Conservation (phyloP, 2,329 filamentous ascomycete species). For the Hypoxylon sp. region DNA sequence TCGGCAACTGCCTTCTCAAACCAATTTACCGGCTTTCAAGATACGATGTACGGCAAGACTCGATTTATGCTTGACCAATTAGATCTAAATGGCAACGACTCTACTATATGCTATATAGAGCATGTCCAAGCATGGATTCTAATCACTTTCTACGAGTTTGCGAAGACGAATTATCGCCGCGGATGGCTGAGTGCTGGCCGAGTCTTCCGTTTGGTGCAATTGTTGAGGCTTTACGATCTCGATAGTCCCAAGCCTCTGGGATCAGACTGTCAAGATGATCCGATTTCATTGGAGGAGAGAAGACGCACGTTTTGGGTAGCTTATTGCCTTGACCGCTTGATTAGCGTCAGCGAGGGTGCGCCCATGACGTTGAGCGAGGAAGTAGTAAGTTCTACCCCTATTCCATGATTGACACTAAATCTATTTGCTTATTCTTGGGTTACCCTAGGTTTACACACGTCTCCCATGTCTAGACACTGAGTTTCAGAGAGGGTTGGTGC, state of each 20-base stretch:
- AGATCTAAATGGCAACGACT: conserved; percentile 25
- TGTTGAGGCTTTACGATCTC: conserved; percentile 30
- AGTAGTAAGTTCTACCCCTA: conserved; percentile 17
- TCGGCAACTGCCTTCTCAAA: conserved; percentile 33
- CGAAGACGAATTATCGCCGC: conserved; percentile 28
- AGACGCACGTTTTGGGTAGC: conserved; percentile 34
- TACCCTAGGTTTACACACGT: conserved; percentile 29
- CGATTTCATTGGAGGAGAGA: conserved; percentile 27
- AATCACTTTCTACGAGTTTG: conserved; percentile 32
- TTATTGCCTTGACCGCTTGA: conserved; percentile 34
- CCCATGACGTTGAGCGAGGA: conserved; percentile 34
- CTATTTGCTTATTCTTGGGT: no score
- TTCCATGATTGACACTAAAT: background rate
- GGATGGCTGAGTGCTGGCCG: conserved; percentile 33
- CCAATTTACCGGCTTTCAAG: conserved; percentile 29
- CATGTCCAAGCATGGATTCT: conserved; percentile 33
- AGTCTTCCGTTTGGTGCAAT: conserved; percentile 33
- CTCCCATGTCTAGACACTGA: conserved; percentile 31
- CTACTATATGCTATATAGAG: conserved; percentile 29
- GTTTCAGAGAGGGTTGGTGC: conserved; percentile 31
- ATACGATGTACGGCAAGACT: conserved; percentile 29
- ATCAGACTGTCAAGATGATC: conserved; percentile 10
- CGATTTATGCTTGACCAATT: conserved; percentile 33
- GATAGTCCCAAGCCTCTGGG: conserved; percentile 24
- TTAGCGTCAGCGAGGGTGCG: conserved; percentile 30